Evolutionary conservation across 1,139 yeast species (phyloP).

Genomic region (Blastobotrys indianensis): DNA sequence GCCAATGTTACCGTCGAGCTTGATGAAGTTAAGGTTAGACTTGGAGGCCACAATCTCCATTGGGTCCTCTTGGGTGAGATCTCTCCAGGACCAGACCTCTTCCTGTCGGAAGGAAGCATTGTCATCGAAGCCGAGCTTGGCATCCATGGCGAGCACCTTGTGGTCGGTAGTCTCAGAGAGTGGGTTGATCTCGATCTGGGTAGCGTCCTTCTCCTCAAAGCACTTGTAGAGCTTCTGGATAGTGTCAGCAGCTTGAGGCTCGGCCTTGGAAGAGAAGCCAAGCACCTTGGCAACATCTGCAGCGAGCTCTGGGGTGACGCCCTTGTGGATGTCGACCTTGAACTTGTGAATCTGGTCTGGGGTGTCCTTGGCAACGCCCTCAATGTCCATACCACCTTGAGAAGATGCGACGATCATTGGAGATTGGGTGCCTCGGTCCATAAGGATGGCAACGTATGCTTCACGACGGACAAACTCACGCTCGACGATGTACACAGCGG

Average conservation of each 20-base stretch:
- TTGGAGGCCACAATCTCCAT: conserved; percentile 91
- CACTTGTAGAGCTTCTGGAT: conserved; percentile 83
- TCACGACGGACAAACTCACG: conserved; percentile 91
- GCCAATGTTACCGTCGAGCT: conserved; percentile 97
- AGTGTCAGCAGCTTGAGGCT: conserved; percentile 81
- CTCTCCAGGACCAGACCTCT: conserved; percentile 96
- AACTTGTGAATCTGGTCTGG: conserved; percentile 92
- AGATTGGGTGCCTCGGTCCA: conserved; percentile 87
- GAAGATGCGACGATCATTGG: conserved; percentile 94
- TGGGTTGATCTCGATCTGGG: conserved; percentile 98
- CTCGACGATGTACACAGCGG: conserved; percentile 94
- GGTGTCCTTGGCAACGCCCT: conserved; percentile 90
- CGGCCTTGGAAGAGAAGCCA: conserved; percentile 76
- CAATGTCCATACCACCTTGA: conserved; percentile 99
- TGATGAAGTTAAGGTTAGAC: conserved; percentile 90
- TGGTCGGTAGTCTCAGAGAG: conserved; percentile 88
- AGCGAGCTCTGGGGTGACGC: conserved; percentile 78
- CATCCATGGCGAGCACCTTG: conserved; percentile 96
- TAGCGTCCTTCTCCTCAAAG: conserved; percentile 86
- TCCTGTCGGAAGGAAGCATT: conserved; percentile 92
- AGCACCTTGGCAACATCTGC: conserved; percentile 67
- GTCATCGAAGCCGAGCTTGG: conserved; percentile 96
- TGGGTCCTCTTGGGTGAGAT: conserved; percentile 94
- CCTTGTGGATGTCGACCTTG: conserved; percentile 68
- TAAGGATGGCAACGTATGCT: conserved; percentile 88